Evolutionary conservation across 352 stramenopile genomes (phyloP).

Genomic region (Phytophthora boehmeriae): DNA sequence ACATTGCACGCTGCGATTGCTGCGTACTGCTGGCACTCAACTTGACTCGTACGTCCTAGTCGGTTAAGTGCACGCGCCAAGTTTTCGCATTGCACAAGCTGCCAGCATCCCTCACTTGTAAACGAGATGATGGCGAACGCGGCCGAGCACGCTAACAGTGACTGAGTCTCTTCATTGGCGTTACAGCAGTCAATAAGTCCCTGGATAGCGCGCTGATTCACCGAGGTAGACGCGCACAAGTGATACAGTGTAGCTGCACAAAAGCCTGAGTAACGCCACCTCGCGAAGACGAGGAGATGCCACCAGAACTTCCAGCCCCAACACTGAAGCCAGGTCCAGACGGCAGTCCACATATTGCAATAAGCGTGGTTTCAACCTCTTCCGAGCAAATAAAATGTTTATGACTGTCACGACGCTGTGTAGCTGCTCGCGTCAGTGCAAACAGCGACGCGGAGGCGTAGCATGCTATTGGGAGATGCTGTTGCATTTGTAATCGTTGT

Average conservation of each 20-base stretch:
- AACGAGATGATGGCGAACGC: constrained; percentile 86
- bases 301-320: constrained; percentile 1
- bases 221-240: constrained; percentile 61
- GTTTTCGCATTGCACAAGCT: constrained; percentile 50
- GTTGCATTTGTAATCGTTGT: constrained; percentile 31
- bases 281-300: constrained; percentile 4
- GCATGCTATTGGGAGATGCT: constrained; percentile 46
- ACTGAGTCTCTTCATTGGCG: constrained; percentile 68
- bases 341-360: constrained; percentile 52
- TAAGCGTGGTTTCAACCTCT: constrained; percentile 49
- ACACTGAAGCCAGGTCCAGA: constrained; percentile 8
- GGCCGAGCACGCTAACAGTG: constrained; percentile 70
- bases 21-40: constrained; percentile 82
- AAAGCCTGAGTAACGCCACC: constrained; percentile 62
- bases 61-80: constrained; percentile 76
- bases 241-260: constrained; percentile 80
- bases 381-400: constrained; percentile 51
- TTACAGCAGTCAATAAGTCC: constrained; percentile 77
- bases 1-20: constrained; percentile 84
- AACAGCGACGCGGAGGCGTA: constrained; percentile 60
- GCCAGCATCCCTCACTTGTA: constrained; percentile 56
- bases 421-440: constrained; percentile 56
- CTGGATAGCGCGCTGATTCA: constrained; percentile 56
- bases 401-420: constrained; percentile 54
- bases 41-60: constrained; percentile 67